Conservation (phyloP, 2,329 filamentous ascomycete genomes). For the Calonectria pteridis region DNA sequence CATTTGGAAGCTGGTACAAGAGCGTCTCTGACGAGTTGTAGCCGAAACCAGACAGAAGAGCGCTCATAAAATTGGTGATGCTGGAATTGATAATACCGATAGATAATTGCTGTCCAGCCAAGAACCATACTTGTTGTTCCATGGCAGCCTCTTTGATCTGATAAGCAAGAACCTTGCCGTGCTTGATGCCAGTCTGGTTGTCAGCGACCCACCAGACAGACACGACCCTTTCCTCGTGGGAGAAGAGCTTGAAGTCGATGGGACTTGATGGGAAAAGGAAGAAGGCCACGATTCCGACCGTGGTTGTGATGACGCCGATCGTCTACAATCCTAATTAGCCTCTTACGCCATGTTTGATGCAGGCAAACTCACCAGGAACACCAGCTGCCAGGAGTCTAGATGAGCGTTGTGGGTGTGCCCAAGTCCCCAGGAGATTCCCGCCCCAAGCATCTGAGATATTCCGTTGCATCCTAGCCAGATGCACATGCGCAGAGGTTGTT, state of each 20-base stretch:
- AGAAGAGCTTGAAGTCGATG: conserved; percentile 11
- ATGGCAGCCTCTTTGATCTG: conserved; percentile 20
- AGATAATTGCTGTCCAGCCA: conserved; percentile 9
- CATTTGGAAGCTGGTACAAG: conserved; percentile 16
- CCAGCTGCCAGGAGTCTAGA: conserved; percentile 10
- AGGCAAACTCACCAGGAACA: background rate
- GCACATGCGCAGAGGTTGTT: conserved; percentile 12
- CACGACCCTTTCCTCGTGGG: conserved; percentile 15
- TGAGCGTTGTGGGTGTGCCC: conserved; percentile 2
- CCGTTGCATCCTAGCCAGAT: conserved; percentile 17
- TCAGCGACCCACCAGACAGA: conserved; percentile 16
- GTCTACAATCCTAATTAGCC: background rate
- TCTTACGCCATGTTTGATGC: background rate
- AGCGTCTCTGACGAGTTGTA: conserved; percentile 12
- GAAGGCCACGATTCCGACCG: background rate
- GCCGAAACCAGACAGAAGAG: conserved; percentile 18
- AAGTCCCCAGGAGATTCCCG: conserved; percentile 15
- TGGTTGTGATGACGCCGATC: conserved; percentile 9
- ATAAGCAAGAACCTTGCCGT: conserved; percentile 1
- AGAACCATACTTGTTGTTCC: conserved; percentile 19
- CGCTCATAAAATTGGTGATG: conserved; percentile 25
- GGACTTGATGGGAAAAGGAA: conserved; percentile 15
- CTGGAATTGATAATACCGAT: conserved; percentile 22
- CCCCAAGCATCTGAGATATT: conserved; percentile 16
- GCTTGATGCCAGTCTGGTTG: conserved; percentile 21